These are phyloP conservation scores for Nemania bipapillata DNA, from an alignment of 2,329 filamentous ascomycete species.

Conservation along the genomic window DNA sequence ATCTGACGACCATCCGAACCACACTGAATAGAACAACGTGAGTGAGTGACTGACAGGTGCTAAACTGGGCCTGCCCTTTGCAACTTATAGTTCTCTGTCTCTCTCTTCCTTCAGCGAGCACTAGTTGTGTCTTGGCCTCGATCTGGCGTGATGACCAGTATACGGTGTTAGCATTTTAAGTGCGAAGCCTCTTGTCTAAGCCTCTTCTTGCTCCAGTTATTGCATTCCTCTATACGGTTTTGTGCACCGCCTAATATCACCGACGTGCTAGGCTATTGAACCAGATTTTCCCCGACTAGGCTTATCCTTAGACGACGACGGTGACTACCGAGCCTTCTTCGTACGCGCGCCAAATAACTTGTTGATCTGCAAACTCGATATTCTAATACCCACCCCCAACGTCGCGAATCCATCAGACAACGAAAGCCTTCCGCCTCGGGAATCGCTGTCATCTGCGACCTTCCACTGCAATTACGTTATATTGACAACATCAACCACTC, in stretches of 20 bases:
- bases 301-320: constrained; percentile 9
- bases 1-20: constrained; percentile 11
- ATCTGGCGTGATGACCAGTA: constrained; percentile 13
- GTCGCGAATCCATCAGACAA: constrained; percentile 12
- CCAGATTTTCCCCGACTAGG: constrained; percentile 22
- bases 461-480: constrained; percentile 12
- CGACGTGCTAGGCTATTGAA: constrained; percentile 16
- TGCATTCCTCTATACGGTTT: constrained; percentile 22
- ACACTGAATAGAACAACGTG: background rate
- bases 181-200: constrained; percentile 23
- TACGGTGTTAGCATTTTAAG: background rate
- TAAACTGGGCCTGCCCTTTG: constrained; percentile 14
- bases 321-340: constrained; percentile 8
- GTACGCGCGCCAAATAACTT: background rate
- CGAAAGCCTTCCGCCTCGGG: background rate
- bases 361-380: constrained; percentile 1
- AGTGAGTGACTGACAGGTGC: constrained; percentile 16
- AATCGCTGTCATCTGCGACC: constrained; percentile 5
- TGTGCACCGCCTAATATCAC: background rate
- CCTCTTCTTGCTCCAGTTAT: constrained; percentile 28
- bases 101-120: constrained; percentile 6
- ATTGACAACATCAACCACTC: constrained; percentile 16
- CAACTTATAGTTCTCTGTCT: background rate
- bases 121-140: constrained; percentile 26
- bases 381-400: background rate